phyloP scores from a whole-genome alignment of 345 rosid species.

The Erodium maritimum region DNA sequence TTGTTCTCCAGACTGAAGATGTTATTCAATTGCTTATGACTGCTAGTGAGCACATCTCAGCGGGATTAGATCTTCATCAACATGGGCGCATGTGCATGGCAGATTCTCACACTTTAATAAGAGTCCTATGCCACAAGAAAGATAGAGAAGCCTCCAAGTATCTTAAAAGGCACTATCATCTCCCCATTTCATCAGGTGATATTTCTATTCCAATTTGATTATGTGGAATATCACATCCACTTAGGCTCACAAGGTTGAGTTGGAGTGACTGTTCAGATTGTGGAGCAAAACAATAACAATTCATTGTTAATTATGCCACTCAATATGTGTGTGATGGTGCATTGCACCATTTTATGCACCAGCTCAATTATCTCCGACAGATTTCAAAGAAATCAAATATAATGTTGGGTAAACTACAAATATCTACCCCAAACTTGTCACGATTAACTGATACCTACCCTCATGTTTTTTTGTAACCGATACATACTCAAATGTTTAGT shows the following conservation, averaged over 20 bases:
- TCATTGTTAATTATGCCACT: too few relatives aligned
- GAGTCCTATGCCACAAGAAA: slow-evolving; percentile 93
- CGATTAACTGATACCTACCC: too few relatives aligned
- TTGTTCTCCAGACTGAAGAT: slow-evolving; percentile 45
- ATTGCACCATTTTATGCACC: not conserved
- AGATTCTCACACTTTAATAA: slow-evolving; percentile 66
- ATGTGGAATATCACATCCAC: not conserved
- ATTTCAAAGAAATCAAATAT: too few relatives aligned
- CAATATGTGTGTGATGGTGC: not conserved
- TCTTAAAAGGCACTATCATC: slow-evolving; percentile 68
- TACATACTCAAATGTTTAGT: too few relatives aligned
- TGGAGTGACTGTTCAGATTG: not conserved
- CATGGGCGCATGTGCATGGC: slow-evolving; percentile 28
- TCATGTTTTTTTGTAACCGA: too few relatives aligned
- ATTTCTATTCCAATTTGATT: slow-evolving; percentile 1
- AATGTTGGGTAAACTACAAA: too few relatives aligned
- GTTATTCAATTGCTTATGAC: slow-evolving; percentile 72
- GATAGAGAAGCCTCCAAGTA: slow-evolving; percentile 79
- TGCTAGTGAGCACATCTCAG: slow-evolving; percentile 65
- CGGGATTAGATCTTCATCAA: slow-evolving; percentile 45
- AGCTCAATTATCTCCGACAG: not conserved
- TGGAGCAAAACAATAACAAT: not conserved
- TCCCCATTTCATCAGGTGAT: slow-evolving; percentile 94
- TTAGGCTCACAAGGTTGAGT: not conserved
- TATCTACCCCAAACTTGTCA: too few relatives aligned